phyloP scores from a whole-genome alignment of 805 yeast genomes.

The Saturnispora diversa region DNA sequence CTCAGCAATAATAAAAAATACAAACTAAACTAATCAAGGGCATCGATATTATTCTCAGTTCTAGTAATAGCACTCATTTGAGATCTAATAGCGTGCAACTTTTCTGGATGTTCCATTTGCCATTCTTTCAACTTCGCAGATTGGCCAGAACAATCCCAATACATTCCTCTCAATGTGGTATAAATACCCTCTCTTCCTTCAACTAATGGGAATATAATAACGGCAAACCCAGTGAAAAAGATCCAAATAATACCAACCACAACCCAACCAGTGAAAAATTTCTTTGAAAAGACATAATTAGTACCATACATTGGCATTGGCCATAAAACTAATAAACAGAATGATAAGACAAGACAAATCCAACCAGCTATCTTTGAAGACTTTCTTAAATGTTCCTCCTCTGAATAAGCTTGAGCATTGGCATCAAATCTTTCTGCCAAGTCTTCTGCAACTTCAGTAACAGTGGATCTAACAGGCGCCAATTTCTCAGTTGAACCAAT shows the following conservation, averaged over 20 bases:
- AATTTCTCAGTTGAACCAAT: constrained; percentile 27
- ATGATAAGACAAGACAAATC: constrained; percentile 52
- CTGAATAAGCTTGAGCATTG: constrained; percentile 34
- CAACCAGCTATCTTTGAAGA: constrained; percentile 56
- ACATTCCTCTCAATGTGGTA: constrained; percentile 64
- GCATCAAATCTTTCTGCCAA: constrained; percentile 17
- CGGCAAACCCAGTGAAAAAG: constrained; percentile 55
- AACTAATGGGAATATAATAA: constrained; percentile 59
- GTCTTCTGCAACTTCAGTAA: constrained; percentile 25
- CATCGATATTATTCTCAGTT: constrained; percentile 18
- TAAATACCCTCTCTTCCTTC: constrained; percentile 66
- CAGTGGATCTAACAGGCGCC: constrained; percentile 24
- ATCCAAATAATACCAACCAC: constrained; percentile 77
- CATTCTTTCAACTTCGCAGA: constrained; percentile 62
- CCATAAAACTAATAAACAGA: constrained; percentile 66
- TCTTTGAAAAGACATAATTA: constrained; percentile 62
- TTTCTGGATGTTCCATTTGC: constrained; percentile 69
- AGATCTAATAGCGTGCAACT: constrained; percentile 63
- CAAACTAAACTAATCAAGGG: too few relatives aligned
- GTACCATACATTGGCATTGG: constrained; percentile 94
- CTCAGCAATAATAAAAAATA: neutral
- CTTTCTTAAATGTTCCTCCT: constrained; percentile 41
- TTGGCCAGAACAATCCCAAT: constrained; percentile 81
- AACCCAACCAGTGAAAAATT: constrained; percentile 86
- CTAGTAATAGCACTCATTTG: constrained; percentile 42